Evolutionary conservation across 805 yeast species (phyloP), one percentile per base, ranked within the genome.

Genomic region (Teunomyces stri): DNA sequence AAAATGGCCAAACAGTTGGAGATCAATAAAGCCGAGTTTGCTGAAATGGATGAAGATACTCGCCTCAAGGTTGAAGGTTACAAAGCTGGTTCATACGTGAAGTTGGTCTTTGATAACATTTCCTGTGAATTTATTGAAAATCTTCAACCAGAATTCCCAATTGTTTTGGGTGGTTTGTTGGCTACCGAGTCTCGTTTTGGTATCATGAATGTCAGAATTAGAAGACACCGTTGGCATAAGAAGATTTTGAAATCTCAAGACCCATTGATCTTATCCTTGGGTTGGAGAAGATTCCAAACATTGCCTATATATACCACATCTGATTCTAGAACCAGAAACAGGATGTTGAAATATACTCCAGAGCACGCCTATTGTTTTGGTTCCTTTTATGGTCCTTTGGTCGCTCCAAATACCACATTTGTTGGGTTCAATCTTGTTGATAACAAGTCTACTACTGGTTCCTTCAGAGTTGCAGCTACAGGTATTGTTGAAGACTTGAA

Each of bases 161-260:
- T 94, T 25, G 80, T 94, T 13, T 70, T 95, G 57, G 99, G 99
- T 49, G 97, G 98, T 2, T 72, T 94, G 48, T 72, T 92, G 50
- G 82, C 94, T 31, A 89, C 96, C 4, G 99, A 94, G 64, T 86
- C 90, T 48, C 78, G 96, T 61, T 92, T 91, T 63, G 99, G 99
- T 5, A 85, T 87, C 60, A 76, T 90, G 71, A 92, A 89, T 62
- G 97, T 89, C 42, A 82, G 98, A 72, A 82, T 94, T 51, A 90
- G 97, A 81, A 84, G 97, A 69, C 99, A 94, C 65, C 84, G 99
- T 74, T 94, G 99, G 99, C 97, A 94, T 70, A 92, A 90, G 64
- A 90, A 90, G 77, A 89, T 95, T 49, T 75, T 94, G 58, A 94
- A 94, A 68, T 82, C 97, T 7, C 95, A 89, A 62, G 99, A 94